phyloP scores from a whole-genome alignment of 441 rosid species.

The Populus trichocarpa region DNA sequence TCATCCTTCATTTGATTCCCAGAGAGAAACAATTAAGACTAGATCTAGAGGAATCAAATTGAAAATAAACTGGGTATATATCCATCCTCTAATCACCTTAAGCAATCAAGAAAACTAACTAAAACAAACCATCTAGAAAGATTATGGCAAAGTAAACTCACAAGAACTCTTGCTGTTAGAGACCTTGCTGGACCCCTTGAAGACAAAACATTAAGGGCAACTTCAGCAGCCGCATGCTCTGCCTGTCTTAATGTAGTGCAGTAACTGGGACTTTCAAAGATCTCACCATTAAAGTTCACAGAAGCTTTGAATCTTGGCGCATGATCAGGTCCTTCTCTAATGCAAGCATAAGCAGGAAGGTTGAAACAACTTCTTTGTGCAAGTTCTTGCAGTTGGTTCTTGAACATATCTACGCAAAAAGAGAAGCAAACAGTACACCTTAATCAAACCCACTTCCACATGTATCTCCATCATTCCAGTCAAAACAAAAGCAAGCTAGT shows the following conservation, averaged over 20 bases:
- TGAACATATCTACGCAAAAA: constrained; percentile 49
- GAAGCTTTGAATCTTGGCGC: constrained; percentile 81
- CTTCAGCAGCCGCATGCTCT: constrained; percentile 76
- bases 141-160: constrained; percentile 21
- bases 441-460: not conserved
- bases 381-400: constrained; percentile 84
- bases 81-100: not conserved
- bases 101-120: not conserved
- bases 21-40: not conserved
- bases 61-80: not conserved
- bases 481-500: not conserved
- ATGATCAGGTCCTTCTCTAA: constrained; percentile 91
- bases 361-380: constrained; percentile 90
- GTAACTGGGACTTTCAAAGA: constrained; percentile 60
- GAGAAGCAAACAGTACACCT: not conserved
- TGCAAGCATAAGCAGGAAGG: constrained; percentile 67
- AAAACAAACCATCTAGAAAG: not conserved
- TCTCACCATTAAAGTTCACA: constrained; percentile 77
- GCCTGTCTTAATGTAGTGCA: constrained; percentile 73
- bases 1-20: constrained; percentile 50
- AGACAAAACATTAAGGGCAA: constrained; percentile 58
- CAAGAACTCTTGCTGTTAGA: constrained; percentile 65
- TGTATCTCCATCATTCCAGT: not conserved
- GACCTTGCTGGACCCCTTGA: constrained; percentile 61
- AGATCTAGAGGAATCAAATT: not conserved